Conservation (phyloP, 2,329 filamentous ascomycete species). For the Periconia macrospinosa region DNA sequence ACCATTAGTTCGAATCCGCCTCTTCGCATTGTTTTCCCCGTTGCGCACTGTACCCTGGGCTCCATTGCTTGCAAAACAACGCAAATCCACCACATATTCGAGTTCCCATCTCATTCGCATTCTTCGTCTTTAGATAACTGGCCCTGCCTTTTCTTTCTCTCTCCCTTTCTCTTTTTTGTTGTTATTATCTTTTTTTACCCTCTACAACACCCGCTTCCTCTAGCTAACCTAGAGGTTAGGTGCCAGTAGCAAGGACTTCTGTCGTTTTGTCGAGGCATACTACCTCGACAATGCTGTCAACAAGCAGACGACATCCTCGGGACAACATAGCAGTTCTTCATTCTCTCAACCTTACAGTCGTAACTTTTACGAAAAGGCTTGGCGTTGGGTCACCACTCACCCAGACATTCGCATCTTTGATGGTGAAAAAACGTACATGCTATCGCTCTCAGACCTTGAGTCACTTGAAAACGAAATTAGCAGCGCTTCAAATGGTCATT, state of each 20-base stretch:
- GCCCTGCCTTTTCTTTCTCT: constrained; percentile 1
- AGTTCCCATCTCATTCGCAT: background rate
- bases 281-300: constrained; percentile 28
- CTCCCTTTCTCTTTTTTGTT: background rate
- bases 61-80: too few relatives aligned
- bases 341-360: constrained; percentile 46
- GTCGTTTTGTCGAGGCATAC: constrained; percentile 40
- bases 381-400: constrained; percentile 60
- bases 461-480: constrained; percentile 24
- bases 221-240: constrained; percentile 29
- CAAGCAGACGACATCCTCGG: background rate
- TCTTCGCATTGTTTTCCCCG: constrained; percentile 2
- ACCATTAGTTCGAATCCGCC: constrained; percentile 15
- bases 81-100: too few relatives aligned
- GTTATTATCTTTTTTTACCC: background rate
- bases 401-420: constrained; percentile 58
- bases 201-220: background rate
- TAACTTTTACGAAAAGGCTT: constrained; percentile 56
- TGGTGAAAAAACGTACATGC: constrained; percentile 39
- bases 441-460: constrained; percentile 36
- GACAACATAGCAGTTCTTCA: background rate
- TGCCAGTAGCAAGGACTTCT: constrained; percentile 45
- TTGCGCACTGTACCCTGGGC: too few relatives aligned
- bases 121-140: background rate
- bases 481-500: background rate